phyloP scores from a whole-genome alignment of 1,284 basidiomycete genomes.

The Apiotrichum montevideense region DNA sequence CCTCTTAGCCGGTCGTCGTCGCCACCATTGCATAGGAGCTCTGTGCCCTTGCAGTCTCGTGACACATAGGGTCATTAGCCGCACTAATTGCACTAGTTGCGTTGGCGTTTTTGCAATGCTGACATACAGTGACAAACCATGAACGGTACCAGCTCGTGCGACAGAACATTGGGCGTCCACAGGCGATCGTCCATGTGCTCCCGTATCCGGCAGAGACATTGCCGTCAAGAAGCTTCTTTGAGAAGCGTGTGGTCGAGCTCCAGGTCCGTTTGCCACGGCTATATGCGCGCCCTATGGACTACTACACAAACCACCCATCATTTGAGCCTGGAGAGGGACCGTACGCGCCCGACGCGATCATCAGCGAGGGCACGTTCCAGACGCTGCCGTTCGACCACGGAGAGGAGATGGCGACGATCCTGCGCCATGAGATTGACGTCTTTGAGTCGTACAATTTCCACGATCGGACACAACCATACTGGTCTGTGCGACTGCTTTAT shows the following conservation, averaged over 20 bases:
- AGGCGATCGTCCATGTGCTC: conserved; percentile 19
- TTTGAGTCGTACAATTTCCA: conserved; percentile 1
- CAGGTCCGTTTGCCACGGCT: conserved; percentile 32
- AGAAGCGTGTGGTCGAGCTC: conserved; percentile 21
- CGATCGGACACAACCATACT: not conserved
- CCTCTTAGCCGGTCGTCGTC: too few relatives aligned
- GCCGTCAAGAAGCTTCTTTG: conserved; percentile 14
- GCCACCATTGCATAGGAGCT: too few relatives aligned
- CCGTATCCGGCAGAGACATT: conserved; percentile 18
- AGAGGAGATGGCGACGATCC: not conserved
- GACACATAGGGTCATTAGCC: too few relatives aligned
- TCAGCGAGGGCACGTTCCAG: not conserved
- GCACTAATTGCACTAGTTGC: too few relatives aligned
- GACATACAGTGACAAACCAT: conserved; percentile 21
- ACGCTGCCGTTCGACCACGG: not conserved
- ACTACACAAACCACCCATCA: conserved; percentile 2
- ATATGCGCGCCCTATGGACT: conserved; percentile 12
- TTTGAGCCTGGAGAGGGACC: not conserved
- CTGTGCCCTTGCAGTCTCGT: too few relatives aligned
- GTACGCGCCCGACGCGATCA: not conserved
- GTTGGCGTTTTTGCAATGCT: too few relatives aligned
- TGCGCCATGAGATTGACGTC: not conserved
- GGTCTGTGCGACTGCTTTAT: not conserved
- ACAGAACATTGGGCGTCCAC: conserved; percentile 22
- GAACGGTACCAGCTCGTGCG: conserved; percentile 30